phyloP scores from a whole-genome alignment of 306 rosid genomes.

The Luffa aegyptiaca region DNA sequence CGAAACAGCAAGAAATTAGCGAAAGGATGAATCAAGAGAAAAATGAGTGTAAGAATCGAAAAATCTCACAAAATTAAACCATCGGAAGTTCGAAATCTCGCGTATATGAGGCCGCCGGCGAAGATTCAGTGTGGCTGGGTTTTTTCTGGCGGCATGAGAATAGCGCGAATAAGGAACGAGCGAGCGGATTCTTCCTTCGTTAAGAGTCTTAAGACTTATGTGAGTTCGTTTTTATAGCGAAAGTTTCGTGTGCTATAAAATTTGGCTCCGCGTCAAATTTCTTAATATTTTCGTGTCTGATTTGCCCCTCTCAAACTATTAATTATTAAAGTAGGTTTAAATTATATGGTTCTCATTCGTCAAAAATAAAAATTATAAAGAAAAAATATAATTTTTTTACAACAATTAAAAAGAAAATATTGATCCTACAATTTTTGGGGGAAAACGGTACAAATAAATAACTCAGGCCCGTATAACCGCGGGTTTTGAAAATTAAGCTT shows the following conservation, averaged over 20 bases:
- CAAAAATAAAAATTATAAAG: too few species aligned
- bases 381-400: too few species aligned
- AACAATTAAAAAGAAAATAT: too few species aligned
- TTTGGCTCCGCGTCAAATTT: neutral
- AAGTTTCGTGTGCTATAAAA: neutral
- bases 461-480: too few species aligned
- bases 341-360: too few species aligned
- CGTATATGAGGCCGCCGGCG: neutral
- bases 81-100: neutral
- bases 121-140: neutral
- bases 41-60: neutral
- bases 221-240: neutral
- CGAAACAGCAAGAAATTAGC: neutral
- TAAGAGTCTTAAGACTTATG: too few species aligned
- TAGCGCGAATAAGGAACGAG: neutral
- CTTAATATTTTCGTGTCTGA: neutral
- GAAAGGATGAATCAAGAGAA: neutral
- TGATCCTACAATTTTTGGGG: too few species aligned
- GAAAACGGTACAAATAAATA: too few species aligned
- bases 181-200: neutral
- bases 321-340: too few species aligned
- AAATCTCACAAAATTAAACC: neutral
- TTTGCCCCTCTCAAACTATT: neutral
- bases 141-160: neutral
- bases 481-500: too few species aligned